Base-by-base conservation (phyloP, 2,329 filamentous ascomycete species). In the Aspergillus transmontanensis region DNA sequence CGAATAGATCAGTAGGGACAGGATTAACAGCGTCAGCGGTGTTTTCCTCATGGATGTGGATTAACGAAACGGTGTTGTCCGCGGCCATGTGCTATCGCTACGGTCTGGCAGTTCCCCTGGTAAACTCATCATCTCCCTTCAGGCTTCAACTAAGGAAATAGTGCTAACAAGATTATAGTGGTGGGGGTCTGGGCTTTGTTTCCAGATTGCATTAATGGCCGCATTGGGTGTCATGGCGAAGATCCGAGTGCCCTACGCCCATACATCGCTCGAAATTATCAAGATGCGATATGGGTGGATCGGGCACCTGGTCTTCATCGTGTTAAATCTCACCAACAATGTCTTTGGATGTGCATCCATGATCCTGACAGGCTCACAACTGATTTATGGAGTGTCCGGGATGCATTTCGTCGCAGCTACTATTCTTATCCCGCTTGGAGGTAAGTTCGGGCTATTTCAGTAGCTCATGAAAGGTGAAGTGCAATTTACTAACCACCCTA, bases 241-340 rank as follows among this genome's bases (percentile, higher is more conserved):
- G 68, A 76, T 84, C 39, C 73, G 82, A 45, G 81, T 84, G 0
- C 83, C 83, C 0, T 82, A 83, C 61, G 83, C 83, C 0, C 82
- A 84, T 61, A 84, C 83, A 0, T 83, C 80, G 3, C 75, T 84
- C 1, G 83, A 84, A 65, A 83, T 85, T 51, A 80, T 84, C 45
- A 76, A 76, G 4, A 80, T 80, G 72, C 73, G 83, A 62, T 84
- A 85, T 66, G 82, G 81, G 6, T 78, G 73, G 28, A 69, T 78
- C 14, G 78, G 73, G 0, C 79, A 82, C 64, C 62, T 77, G 11
- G 72, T 80, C 0, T 81, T 81, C 48, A 79, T 81, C 14, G 65
- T 79, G 3, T 66, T 82, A 28, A 81, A 81, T 34, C 62, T 81
- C 6, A 71, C 76, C 4, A 80, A 81, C 60, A 82, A 82, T 45